Evolutionary conservation across 129 eudicot species (phyloP).

Genomic region (Centella asiatica): DNA sequence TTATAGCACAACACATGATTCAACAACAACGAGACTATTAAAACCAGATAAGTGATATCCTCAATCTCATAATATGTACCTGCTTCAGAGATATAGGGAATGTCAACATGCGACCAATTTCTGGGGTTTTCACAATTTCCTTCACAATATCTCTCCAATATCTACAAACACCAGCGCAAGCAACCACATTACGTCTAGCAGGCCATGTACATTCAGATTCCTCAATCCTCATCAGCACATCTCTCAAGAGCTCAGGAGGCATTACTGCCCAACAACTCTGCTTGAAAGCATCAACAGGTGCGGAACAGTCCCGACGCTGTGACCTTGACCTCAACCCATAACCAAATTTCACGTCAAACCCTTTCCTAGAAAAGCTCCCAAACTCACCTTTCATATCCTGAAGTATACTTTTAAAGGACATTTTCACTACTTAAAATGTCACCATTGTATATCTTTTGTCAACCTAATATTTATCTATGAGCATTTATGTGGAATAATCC

Average conservation of each 20-base stretch:
- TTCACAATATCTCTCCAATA: conserved; percentile 86
- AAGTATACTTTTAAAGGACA: conserved; percentile 78
- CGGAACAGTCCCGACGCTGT: conserved; percentile 42
- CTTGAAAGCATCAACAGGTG: conserved; percentile 54
- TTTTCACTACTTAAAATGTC: conserved; percentile 8
- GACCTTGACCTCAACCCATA: conserved; percentile 77
- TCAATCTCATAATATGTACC: conserved; percentile 27
- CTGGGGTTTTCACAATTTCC: conserved; percentile 65
- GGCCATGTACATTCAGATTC: conserved; percentile 72
- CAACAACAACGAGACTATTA: not conserved
- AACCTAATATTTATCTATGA: conserved; percentile 2
- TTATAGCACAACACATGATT: not conserved
- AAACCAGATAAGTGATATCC: not conserved
- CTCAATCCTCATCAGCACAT: conserved; percentile 81
- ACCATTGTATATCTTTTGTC: not conserved
- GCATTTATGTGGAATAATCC: conserved; percentile 8
- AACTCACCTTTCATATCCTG: conserved; percentile 85
- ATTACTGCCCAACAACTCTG: conserved; percentile 95
- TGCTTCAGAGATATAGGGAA: conserved; percentile 93
- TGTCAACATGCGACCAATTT: conserved; percentile 61
- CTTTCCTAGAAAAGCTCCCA: conserved; percentile 76
- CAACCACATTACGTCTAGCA: conserved; percentile 60
- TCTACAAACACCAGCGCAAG: conserved; percentile 91
- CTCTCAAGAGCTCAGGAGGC: conserved; percentile 90
- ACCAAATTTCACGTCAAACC: conserved; percentile 52